These are phyloP conservation scores for Acanthamoeba divionensis DNA, from an alignment of 208 protist genomes.

Conservation along the genomic window DNA sequence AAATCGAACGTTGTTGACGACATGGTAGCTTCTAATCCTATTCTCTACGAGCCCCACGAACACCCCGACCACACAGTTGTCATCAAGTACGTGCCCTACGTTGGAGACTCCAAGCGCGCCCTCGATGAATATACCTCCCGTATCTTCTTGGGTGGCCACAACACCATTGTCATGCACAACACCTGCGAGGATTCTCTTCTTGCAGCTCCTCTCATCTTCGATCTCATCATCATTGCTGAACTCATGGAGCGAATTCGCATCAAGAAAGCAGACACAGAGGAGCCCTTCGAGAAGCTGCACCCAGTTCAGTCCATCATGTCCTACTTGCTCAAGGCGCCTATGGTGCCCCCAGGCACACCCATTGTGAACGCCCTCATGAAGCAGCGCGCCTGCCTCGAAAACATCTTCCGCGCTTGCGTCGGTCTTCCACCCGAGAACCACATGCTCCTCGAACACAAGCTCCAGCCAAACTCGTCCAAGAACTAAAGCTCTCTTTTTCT, in stretches of 20 bases:
- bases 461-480: background rate
- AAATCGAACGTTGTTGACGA: constrained; percentile 99
- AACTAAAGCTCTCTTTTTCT: background rate
- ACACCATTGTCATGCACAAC: constrained; percentile 94
- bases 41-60: constrained; percentile 90
- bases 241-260: constrained; percentile 89
- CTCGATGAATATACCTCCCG: constrained; percentile 97
- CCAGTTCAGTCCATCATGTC: constrained; percentile 91
- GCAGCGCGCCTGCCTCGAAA: constrained; percentile 92
- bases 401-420: constrained; percentile 93
- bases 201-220: constrained; percentile 96
- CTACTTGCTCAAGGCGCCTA: constrained; percentile 96
- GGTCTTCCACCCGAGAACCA: constrained; percentile 93
- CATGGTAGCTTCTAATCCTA: constrained; percentile 94
- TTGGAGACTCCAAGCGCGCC: constrained; percentile 96
- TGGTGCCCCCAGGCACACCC: constrained; percentile 90
- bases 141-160: constrained; percentile 96
- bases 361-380: constrained; percentile 97
- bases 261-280: constrained; percentile 56
- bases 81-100: constrained; percentile 98
- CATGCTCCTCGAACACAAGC: constrained; percentile 94
- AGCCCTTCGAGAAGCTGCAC: constrained; percentile 84
- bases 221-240: constrained; percentile 95
- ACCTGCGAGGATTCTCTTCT: constrained; percentile 98
- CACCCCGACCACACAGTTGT: constrained; percentile 97